Percentiles rank a stretch among this genome's conserved stretches.
Evolutionary conservation across 73 alveolate genomes (phyloP).

Genomic region (Paramecium biaurelia): DNA sequence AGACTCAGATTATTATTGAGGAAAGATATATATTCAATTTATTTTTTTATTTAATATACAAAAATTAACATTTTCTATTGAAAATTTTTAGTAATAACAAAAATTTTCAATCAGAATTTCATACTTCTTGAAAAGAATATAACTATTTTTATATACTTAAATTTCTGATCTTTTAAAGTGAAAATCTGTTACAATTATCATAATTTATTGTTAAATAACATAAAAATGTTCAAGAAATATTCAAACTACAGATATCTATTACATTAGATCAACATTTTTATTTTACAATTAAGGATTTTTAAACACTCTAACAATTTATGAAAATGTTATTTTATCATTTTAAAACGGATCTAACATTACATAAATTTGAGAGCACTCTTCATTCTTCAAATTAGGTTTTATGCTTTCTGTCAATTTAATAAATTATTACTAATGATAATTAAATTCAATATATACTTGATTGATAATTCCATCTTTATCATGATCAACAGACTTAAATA

Average conservation of each 20-base stretch:
- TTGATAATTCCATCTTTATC: conserved; percentile 37
- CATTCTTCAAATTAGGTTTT: neutral
- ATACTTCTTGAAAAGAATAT: neutral
- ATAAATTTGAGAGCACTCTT: neutral
- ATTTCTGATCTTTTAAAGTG: neutral
- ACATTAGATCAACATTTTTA: neutral
- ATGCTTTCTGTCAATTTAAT: neutral
- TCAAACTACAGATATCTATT: neutral
- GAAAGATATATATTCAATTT: neutral
- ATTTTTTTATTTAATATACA: neutral
- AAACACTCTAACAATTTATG: conserved; percentile 8
- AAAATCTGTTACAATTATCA: neutral
- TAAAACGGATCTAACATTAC: neutral
- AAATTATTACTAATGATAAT: neutral
- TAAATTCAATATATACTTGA: neutral
- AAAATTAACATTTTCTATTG: neutral
- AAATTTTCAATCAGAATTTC: neutral
- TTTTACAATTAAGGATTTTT: neutral
- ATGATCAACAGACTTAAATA: conserved; percentile 28
- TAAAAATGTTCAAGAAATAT: neutral
- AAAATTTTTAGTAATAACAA: neutral
- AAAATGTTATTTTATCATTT: neutral
- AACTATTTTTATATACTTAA: neutral
- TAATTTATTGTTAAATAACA: neutral
- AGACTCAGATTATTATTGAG: conserved; percentile 16